These are phyloP conservation scores for Ophiostoma pallidulum DNA, from an alignment of 2,329 filamentous ascomycete species.

Conservation along the genomic window DNA sequence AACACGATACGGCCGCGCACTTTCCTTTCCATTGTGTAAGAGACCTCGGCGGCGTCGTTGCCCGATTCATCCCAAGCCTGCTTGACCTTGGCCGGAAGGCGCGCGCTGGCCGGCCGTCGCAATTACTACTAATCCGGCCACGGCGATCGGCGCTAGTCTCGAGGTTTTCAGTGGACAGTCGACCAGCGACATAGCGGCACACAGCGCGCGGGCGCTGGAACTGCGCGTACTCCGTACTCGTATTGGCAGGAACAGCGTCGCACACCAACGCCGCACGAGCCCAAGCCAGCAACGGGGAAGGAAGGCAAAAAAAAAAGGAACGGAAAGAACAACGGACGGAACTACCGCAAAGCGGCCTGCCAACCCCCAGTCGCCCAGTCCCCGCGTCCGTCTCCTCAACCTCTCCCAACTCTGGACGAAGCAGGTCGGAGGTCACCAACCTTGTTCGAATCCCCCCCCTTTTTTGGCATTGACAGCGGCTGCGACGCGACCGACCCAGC, in stretches of 20 bases:
- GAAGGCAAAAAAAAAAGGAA: not conserved
- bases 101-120: conserved; percentile 4
- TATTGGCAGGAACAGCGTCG: not conserved
- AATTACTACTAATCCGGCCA: conserved; percentile 11
- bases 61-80: no score
- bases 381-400: not conserved
- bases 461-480: not conserved
- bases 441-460: no score
- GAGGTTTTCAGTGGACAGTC: not conserved
- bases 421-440: not conserved
- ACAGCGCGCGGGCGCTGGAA: no score
- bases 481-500: not conserved
- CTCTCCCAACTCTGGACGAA: not conserved
- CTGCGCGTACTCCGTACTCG: no score
- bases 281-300: not conserved
- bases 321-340: not conserved
- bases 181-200: no score
- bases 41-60: no score
- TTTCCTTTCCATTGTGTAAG: no score
- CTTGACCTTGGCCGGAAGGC: not conserved
- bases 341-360: not conserved
- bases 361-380: not conserved
- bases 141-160: not conserved
- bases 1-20: no score
- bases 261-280: not conserved